Base-by-base conservation (phyloP, 2,329 filamentous ascomycete genomes). In the Aureobasidium sp. region DNA sequence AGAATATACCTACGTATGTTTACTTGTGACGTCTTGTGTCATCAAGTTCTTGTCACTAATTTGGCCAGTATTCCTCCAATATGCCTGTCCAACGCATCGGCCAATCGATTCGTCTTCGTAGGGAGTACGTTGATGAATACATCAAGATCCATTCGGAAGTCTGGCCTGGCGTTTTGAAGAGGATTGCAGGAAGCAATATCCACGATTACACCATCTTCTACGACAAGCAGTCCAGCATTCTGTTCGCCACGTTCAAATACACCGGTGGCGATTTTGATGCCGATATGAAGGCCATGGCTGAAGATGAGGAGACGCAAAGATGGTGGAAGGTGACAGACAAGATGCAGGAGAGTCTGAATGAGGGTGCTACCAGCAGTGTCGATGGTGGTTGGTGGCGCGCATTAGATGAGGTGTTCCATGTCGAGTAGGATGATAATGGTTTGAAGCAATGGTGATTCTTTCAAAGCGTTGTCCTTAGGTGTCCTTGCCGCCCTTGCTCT, bases 281-380 rank as follows among this genome's bases (percentile, higher is more conserved):
- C 10, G 89, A 93, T 69, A 92, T 93, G 90, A 81, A 83, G 72
- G 80, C 78, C 64, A 91, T 92, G 88, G 79, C 81, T 1, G 84
- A 83, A 62, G 90, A 91, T 67, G 81, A 83, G 0, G 86, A 86
- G 69, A 87, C 92, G 37, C 81, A 84, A 60, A 85, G 88, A 72
- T 93, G 89, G 90, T 93, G 89, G 89, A 77, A 77, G 62, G 87
- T 92, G 85, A 92, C 89, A 53, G 89, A 93, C 72, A 78, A 79
- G 15, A 90, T 86, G 79, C 89, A 92, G 75, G 86, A 78, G 65
- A 73, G 68, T 7, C 70, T 88, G 34, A 82, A 87, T 2, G 78
- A 81, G 0, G 85, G 84, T 0, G 84, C 84, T 2, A 79, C 76
- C 67, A 80, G 79, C 63, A 86, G 83, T 64, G 78, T 81, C 6